These are phyloP conservation scores for Beauveria pseudobassiana DNA, from an alignment of 2,329 filamentous ascomycete species.

Conservation along the genomic window DNA sequence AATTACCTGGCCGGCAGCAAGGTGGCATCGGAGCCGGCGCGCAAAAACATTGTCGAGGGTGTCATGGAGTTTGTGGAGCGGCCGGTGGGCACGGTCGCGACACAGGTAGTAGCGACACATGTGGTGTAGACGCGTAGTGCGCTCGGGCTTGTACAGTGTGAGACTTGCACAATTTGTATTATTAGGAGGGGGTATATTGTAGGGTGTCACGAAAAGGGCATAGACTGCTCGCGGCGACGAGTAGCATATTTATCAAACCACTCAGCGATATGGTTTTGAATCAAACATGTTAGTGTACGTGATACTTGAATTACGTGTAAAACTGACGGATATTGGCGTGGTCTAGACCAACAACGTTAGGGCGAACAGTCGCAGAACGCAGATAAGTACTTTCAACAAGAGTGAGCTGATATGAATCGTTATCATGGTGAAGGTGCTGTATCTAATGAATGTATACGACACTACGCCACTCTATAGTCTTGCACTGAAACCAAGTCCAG, in stretches of 20 bases:
- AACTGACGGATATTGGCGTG: too few relatives aligned
- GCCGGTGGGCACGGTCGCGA: conserved; percentile 78
- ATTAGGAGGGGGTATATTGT: not conserved
- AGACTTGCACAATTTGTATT: conserved; percentile 5
- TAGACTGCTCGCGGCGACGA: not conserved
- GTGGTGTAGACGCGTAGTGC: conserved; percentile 39
- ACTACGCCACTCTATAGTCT: not conserved
- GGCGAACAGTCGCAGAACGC: too few relatives aligned
- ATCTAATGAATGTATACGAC: not conserved
- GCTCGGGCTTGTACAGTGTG: not conserved
- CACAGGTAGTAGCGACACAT: conserved; percentile 71
- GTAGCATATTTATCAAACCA: not conserved
- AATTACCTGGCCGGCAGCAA: conserved; percentile 82
- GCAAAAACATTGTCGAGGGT: conserved; percentile 77
- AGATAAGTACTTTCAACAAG: too few relatives aligned
- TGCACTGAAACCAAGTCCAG: not conserved
- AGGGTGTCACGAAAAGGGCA: not conserved
- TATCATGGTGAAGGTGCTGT: too few relatives aligned
- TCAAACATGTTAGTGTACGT: not conserved
- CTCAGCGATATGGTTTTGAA: conserved; percentile 4
- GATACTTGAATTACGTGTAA: not conserved
- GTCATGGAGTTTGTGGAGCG: conserved; percentile 82
- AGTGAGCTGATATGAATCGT: too few relatives aligned
- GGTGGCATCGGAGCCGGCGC: conserved; percentile 76
- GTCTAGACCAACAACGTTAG: too few relatives aligned